Base-by-base conservation (phyloP, 2,329 filamentous ascomycete genomes). In the Zelopaecilomyces penicillatus region DNA sequence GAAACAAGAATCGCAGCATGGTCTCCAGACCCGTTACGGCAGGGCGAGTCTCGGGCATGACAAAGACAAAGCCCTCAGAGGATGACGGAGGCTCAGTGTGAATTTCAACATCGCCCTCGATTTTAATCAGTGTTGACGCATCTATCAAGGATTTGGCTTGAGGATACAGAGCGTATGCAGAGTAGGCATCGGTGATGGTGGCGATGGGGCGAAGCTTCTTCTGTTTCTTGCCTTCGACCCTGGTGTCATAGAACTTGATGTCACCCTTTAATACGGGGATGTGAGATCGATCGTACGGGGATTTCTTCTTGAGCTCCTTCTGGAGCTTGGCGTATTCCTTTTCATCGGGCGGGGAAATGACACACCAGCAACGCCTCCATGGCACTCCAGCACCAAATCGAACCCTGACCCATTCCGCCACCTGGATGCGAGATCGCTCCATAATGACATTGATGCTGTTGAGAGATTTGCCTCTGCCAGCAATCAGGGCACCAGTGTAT, bases 301-400 rank as follows among this genome's bases (percentile, higher is more conserved):
- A 90, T 51, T 82, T 82, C 67, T 83, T 83, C 65, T 94, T 95
- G 58, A 85, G 62, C 29, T 83, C 78, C 64, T 95, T 97, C 60
- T 91, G 85, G 43, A 83, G 70, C 62, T 88, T 95, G 53, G 83
- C 79, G 52, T 82, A 82, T 56, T 95, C 88, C 68, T 97, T 98
- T 68, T 97, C 90, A 57, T 95, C 87, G 0, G 93, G 91, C 3
- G 91, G 93, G 5, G 81, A 80, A 46, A 97, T 86, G 43, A 97
- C 90, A 64, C 90, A 96, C 90, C 91, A 98, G 65, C 90, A 98
- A 34, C 91, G 83, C 59, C 86, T 82, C 93, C 93, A 98, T 0
- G 91, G 90, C 7, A 93, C 95, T 39, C 93, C 93, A 30, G 93
- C 90, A 35, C 93, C 93, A 57, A 98, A 98, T 48, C 93, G 78